Base-by-base conservation (phyloP, 257 asterid species). In the Solanum bulbocastanum region DNA sequence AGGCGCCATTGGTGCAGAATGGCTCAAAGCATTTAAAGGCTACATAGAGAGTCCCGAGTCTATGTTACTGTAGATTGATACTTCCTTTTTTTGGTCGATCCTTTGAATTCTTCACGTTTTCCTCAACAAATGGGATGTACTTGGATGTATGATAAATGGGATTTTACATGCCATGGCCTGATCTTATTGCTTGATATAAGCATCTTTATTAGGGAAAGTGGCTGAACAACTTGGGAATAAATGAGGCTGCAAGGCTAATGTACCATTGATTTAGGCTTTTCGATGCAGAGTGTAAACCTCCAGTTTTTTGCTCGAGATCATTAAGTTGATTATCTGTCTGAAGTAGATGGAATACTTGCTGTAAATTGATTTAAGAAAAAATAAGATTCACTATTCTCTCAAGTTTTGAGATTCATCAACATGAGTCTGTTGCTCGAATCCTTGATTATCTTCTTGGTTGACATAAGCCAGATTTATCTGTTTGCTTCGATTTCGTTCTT, bases 1-100 rank as follows among this genome's bases (percentile, higher is more conserved):
- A 97, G 99, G 99, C 35, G 99, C 99, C 16, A 91, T 97, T 42
- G 99, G 99, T 74, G 99, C 99, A 5, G 99, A 97, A 91, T 97
- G 99, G 99, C 92, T 97, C 88, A 97, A 96, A 92, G 98, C 98
- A 49, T 97, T 97, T 40, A 97, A 97, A 90, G 97, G 98, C 89
- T 97, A 96, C 93, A 94, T 97, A 23, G 99, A 97, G 93, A 96
- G 92, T 87, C 99, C 99, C 8, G 98, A 96, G 88, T 88, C 98
- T 2, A 96, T 97, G 99, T 85, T 96, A 92, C 98, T 97, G 52
- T 96, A 83, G 92, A 87, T 87, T 62, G 66, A 73, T 66, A 40
- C 74, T 89, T 72, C 56, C 27, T 10, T 88, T 32, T 84, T 36
- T 76, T 40, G 35, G 65, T 44, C 37, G 84, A 1, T 86, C 78